Evolutionary conservation across 2,329 filamentous ascomycete species (phyloP).

Genomic region (Colletotrichum sp.): DNA sequence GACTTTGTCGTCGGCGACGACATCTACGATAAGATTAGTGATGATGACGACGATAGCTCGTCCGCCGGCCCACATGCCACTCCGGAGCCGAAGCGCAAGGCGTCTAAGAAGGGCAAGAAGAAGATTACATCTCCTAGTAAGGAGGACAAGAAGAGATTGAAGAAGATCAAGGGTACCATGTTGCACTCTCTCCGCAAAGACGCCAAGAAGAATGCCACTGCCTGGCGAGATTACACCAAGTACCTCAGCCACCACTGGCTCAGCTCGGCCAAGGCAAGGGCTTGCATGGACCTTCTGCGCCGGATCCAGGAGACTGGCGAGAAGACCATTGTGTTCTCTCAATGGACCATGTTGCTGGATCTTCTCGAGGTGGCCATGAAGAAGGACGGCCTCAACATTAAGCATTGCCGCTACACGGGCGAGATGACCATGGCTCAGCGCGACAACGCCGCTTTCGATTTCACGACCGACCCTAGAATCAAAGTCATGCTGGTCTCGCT

Average conservation of each 20-base stretch:
- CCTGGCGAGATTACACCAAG: slow-evolving; percentile 72
- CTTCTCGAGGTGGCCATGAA: slow-evolving; percentile 75
- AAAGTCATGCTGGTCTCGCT: slow-evolving; percentile 80
- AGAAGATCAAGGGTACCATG: slow-evolving; percentile 44
- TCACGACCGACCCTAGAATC: slow-evolving; percentile 62
- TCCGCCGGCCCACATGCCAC: neutral
- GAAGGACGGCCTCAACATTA: slow-evolving; percentile 52
- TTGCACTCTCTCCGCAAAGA: slow-evolving; percentile 28
- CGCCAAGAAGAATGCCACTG: slow-evolving; percentile 53
- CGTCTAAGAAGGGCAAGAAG: slow-evolving; percentile 23
- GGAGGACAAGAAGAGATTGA: slow-evolving; percentile 32
- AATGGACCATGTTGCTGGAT: slow-evolving; percentile 81
- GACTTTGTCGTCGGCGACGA: slow-evolving; percentile 50
- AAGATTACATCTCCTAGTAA: slow-evolving; percentile 17
- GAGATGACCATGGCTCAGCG: slow-evolving; percentile 72
- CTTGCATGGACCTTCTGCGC: slow-evolving; percentile 68
- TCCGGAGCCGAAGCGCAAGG: neutral
- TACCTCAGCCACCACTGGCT: slow-evolving; percentile 74
- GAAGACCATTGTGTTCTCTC: slow-evolving; percentile 83
- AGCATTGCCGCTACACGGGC: slow-evolving; percentile 77
- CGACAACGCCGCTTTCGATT: slow-evolving; percentile 70
- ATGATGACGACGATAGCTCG: slow-evolving; percentile 32
- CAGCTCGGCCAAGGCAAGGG: slow-evolving; percentile 77
- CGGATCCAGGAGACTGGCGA: slow-evolving; percentile 57
- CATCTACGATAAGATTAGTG: slow-evolving; percentile 42